A percentile compares a stretch with the other conserved stretches of the same genome.
phyloP scores from a whole-genome alignment of 2,329 filamentous ascomycete genomes.

The Corynespora cassiicola region DNA sequence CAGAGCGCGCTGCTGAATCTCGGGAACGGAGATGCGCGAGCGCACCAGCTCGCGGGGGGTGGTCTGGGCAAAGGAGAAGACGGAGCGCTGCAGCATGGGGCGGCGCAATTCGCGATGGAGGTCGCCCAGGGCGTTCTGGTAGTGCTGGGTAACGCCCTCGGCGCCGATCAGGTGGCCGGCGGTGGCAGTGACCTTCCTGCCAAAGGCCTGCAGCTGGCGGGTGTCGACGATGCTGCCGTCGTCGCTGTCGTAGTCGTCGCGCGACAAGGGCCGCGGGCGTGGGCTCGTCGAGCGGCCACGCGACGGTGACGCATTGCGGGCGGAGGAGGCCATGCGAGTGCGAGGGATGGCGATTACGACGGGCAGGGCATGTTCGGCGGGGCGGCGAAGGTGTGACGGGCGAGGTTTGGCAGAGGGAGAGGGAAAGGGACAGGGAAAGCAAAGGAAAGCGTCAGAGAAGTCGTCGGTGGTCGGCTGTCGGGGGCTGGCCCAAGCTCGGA shows the following conservation, averaged over 20 bases:
- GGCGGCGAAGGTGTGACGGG: conserved; percentile 2
- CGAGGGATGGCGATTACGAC: conserved; percentile 4
- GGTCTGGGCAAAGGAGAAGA: conserved; percentile 90
- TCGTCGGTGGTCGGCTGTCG: no score
- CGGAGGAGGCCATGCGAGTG: conserved; percentile 35
- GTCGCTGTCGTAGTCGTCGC: conserved; percentile 29
- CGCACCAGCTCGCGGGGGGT: conserved; percentile 94
- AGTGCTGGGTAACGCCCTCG: conserved; percentile 67
- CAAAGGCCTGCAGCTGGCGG: conserved; percentile 88
- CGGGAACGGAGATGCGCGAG: conserved; percentile 84
- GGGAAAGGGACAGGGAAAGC: conserved; percentile 6
- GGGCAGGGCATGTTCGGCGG: background rate
- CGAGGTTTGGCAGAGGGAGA: conserved; percentile 2
- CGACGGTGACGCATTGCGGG: conserved; percentile 35
- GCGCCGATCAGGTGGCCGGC: conserved; percentile 83
- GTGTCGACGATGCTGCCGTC: conserved; percentile 49
- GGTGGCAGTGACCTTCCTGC: conserved; percentile 92
- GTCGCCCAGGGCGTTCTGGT: conserved; percentile 85
- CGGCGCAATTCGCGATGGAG: conserved; percentile 88
- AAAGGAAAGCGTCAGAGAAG: background rate
- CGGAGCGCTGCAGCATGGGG: conserved; percentile 82
- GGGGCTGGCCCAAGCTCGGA: conserved; percentile 6
- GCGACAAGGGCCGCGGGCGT: conserved; percentile 31
- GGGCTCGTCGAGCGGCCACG: conserved; percentile 40
- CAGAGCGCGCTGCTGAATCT: conserved; percentile 93